Evolutionary conservation across 495 filamentous ascomycete species (phyloP), one percentile per base, ranked within the genome.

Genomic region (Lepidopterella palustris): DNA sequence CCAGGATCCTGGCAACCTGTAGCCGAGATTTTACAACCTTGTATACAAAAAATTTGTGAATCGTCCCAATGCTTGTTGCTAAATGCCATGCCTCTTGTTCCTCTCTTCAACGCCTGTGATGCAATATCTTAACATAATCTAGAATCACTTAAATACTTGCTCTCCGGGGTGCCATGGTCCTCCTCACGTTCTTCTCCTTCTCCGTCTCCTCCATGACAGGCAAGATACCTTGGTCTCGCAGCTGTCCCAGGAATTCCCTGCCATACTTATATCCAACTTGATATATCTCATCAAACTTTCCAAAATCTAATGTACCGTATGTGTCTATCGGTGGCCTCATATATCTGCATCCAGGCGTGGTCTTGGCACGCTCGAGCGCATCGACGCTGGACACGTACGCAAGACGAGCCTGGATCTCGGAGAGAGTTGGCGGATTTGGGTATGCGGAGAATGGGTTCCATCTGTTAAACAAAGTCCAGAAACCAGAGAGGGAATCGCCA

Each of bases 201-300:
- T 92, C 90, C 18, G 81, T 88, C 76, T 90, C 90, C 64, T 85
- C 82, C 59, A 80, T 75, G 4, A 86, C 64, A 48, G 84, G 84
- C 58, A 96, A 71, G 24, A 86, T 77, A 0, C 92, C 93, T 68
- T 92, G 76, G 40, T 87, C 87, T 68, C 82, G 84, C 63, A 97
- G 70, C 57, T 83, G 77, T 27, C 79, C 82, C 42, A 98, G 71
- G 72, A 84, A 95, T 57, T 86, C 79, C 71, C 84, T 87, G 18
- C 91, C 93, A 74, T 85, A 97, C 29, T 80, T 75, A 71, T 95
- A 96, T 3, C 93, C 95, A 1, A 96, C 78, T 65, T 85, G 77
- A 68, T 92, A 96, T 59, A 99, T 97, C 77, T 97, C 93, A 60
- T 96, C 91, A 73, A 99, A 97, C 71, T 91, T 96, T 54, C 82